These are phyloP conservation scores for Tilletia horrida DNA, from an alignment of 1,284 basidiomycete genomes.

Conservation along the genomic window DNA sequence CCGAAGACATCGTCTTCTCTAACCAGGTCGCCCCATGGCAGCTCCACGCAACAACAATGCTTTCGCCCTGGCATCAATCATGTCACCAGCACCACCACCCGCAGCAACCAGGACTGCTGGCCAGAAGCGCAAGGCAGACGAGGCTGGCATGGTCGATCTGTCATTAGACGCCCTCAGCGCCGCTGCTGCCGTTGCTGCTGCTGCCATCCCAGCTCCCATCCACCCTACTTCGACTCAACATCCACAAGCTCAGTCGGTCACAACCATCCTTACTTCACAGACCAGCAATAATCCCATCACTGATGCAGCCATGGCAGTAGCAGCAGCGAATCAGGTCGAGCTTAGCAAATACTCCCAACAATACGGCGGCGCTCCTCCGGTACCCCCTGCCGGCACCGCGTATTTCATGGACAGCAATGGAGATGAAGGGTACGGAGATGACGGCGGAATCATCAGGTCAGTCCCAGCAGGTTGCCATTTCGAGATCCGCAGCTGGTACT, in stretches of 20 bases:
- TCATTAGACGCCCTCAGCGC: constrained; percentile 10
- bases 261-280: too few species aligned
- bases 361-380: too few species aligned
- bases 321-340: too few species aligned
- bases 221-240: background rate
- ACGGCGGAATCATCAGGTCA: constrained; percentile 28
- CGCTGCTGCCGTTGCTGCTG: background rate
- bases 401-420: constrained; percentile 12
- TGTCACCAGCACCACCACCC: constrained; percentile 2
- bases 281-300: too few species aligned
- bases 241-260: too few species aligned
- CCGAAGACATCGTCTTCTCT: too few species aligned
- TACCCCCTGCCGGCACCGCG: background rate
- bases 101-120: background rate
- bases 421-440: constrained; percentile 22
- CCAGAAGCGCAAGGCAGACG: constrained; percentile 9
- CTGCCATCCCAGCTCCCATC: background rate
- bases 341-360: too few species aligned
- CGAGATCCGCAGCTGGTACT: background rate
- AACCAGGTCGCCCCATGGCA: background rate
- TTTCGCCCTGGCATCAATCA: constrained; percentile 6
- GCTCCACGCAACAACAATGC: constrained; percentile 9
- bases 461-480: too few species aligned
- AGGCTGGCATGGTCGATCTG: background rate
- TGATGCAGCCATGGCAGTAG: too few species aligned